phyloP scores from a whole-genome alignment of 2,329 filamentous ascomycete species.

The Neonectria neomacrospora region DNA sequence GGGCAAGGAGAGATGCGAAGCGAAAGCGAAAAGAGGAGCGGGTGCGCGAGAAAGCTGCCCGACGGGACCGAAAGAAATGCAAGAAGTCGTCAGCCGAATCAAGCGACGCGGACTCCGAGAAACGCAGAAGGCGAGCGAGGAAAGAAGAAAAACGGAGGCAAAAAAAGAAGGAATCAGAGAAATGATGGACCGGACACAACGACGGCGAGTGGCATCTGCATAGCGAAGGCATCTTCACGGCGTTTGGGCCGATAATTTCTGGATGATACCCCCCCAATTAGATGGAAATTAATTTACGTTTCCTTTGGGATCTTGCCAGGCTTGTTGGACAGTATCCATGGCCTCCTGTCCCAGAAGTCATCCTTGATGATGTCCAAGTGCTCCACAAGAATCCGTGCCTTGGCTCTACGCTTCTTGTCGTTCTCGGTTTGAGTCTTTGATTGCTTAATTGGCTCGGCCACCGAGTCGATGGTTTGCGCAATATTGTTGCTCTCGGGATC shows the following conservation, averaged over 20 bases:
- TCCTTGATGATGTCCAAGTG: slow-evolving; percentile 96
- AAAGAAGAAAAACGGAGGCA: slow-evolving; percentile 55
- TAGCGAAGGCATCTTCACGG: slow-evolving; percentile 39
- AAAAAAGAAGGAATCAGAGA: slow-evolving; percentile 41
- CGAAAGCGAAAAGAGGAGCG: slow-evolving; percentile 45
- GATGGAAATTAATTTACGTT: slow-evolving; percentile 51
- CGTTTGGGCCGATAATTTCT: slow-evolving; percentile 42
- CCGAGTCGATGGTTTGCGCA: slow-evolving; percentile 57
- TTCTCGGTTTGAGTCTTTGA: slow-evolving; percentile 87
- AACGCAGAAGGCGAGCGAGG: slow-evolving; percentile 55
- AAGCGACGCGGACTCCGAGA: slow-evolving; percentile 55
- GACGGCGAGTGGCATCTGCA: slow-evolving; percentile 26
- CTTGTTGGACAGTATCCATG: slow-evolving; percentile 83
- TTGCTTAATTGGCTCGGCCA: slow-evolving; percentile 65
- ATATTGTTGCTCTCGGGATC: slow-evolving; percentile 64
- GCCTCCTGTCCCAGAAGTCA: slow-evolving; percentile 89
- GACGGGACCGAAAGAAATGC: slow-evolving; percentile 41
- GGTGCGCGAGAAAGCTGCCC: slow-evolving; percentile 36
- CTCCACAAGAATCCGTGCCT: slow-evolving; percentile 82
- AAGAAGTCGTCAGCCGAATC: slow-evolving; percentile 45
- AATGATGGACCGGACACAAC: slow-evolving; percentile 29
- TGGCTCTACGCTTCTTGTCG: slow-evolving; percentile 81
- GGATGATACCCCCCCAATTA: slow-evolving; percentile 48
- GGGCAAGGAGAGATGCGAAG: slow-evolving; percentile 50
- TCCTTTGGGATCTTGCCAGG: slow-evolving; percentile 77